Conservation (phyloP, 768 basidiomycete genomes). For the Dictyophora rubrovolvata region DNA sequence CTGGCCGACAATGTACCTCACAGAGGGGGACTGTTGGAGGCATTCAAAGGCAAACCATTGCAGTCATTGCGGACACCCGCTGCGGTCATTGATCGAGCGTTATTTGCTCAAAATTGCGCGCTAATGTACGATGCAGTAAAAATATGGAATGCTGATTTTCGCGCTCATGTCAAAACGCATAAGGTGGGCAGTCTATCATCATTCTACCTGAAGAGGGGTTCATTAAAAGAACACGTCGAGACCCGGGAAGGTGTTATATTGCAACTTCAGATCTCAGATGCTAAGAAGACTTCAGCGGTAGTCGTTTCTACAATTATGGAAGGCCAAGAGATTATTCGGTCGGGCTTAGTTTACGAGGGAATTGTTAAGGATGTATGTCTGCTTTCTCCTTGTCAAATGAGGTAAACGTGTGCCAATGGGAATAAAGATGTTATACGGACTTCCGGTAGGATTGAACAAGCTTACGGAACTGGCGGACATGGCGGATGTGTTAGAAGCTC, state of each 20-base stretch:
- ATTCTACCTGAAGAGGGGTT: neutral
- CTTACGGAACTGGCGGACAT: slow-evolving; percentile 56
- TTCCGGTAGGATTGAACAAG: slow-evolving; percentile 64
- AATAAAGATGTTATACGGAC: slow-evolving; percentile 68
- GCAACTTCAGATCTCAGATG: slow-evolving; percentile 47
- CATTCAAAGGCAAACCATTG: slow-evolving; percentile 50
- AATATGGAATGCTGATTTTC: slow-evolving; percentile 59
- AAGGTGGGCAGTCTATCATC: slow-evolving; percentile 35
- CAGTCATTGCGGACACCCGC: slow-evolving; percentile 63
- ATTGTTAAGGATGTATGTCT: slow-evolving; percentile 68
- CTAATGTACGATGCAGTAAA: slow-evolving; percentile 59
- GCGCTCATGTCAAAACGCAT: slow-evolving; percentile 80
- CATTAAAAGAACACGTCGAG: slow-evolving; percentile 25
- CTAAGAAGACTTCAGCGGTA: slow-evolving; percentile 47
- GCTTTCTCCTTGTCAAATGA: neutral
- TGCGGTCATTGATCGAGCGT: slow-evolving; percentile 60
- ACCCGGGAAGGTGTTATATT: slow-evolving; percentile 66
- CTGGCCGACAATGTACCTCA: slow-evolving; percentile 22
- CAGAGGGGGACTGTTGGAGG: slow-evolving; percentile 26
- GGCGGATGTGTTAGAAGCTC: slow-evolving; percentile 40
- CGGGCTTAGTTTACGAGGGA: slow-evolving; percentile 59
- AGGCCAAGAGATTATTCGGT: slow-evolving; percentile 61
- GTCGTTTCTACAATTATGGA: slow-evolving; percentile 80
- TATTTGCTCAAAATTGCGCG: slow-evolving; percentile 66
- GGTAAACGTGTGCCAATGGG: neutral